phyloP scores from a whole-genome alignment of 1,139 yeast species.

The Debaryomycetaceae sp. region DNA sequence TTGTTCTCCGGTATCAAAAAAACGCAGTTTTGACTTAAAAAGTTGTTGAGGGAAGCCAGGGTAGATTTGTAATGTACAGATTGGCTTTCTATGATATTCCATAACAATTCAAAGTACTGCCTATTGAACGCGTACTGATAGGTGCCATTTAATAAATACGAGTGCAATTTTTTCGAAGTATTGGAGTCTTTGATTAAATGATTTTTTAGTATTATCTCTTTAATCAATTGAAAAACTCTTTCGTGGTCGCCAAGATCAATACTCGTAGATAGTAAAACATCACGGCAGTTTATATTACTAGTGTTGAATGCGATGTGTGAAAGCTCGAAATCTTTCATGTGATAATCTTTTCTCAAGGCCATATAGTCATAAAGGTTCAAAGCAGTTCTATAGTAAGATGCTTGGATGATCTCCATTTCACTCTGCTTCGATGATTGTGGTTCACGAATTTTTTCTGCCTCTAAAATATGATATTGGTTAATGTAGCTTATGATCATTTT shows the following conservation, averaged over 20 bases:
- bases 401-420: constrained; percentile 4
- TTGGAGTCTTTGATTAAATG: constrained; percentile 31
- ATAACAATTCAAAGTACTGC: constrained; percentile 33
- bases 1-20: constrained; percentile 17
- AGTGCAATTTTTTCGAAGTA: constrained; percentile 28
- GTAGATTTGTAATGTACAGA: constrained; percentile 19
- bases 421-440: constrained; percentile 9
- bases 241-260: constrained; percentile 37
- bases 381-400: constrained; percentile 13
- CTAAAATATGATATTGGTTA: constrained; percentile 17
- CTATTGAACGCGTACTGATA: constrained; percentile 21
- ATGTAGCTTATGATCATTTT: constrained; percentile 28
- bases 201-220: constrained; percentile 33
- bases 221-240: constrained; percentile 34
- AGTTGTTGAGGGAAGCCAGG: constrained; percentile 25
- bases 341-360: constrained; percentile 39
- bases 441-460: constrained; percentile 6
- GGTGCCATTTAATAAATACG: constrained; percentile 32
- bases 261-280: constrained; percentile 27
- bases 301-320: constrained; percentile 9
- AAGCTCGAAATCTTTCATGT: constrained; percentile 9
- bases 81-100: constrained; percentile 36
- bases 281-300: constrained; percentile 23
- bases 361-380: constrained; percentile 37
- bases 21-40: constrained; percentile 28